Base-by-base conservation (phyloP, 768 basidiomycete species). In the Obba rivulosa region DNA sequence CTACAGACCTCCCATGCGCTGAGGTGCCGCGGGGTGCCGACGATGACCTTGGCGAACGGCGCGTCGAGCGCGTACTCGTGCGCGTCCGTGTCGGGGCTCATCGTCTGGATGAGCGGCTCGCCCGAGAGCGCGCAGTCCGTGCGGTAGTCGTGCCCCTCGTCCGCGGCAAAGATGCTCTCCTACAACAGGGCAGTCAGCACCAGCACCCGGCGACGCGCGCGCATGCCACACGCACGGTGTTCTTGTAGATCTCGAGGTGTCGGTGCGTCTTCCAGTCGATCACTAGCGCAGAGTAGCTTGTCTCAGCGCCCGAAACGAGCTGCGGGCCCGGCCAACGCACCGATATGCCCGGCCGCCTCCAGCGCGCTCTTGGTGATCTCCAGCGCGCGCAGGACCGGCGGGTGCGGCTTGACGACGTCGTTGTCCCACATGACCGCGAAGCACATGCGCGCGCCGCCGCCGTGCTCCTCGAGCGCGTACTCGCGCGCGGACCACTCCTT, bases 391-490 rank as follows among this genome's bases (percentile, higher is more conserved):
- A 57, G 59, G 14, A 88, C 64, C 0, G 89, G 87, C 2, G 87
- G 85, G 53, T 84, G 78, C 1, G 87, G 85, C 42, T 67, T 60
- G 7, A 78, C 61, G 18, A 73, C 47, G 1, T 76, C 80, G 56
- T 89, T 81, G 53, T 88, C 75, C 81, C 81, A 83, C 66, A 87
- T 69, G 45, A 90, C 71, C 16, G 70, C 76, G 53, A 79, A 72
- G 53, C 79, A 76, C 51, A 81, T 63, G 22, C 58, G 45, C 20
- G 63, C 62, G 1, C 73, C 75, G 17, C 63, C 63, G 4, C 77
- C 77, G 46, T 80, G 77, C 21, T 74, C 73, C 17, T 57, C 61
- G 5, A 81, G 63, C 36, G 61, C 56, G 60, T 77, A 81, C 40
- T 72, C 74, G 1, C 60, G 53, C 41, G 69, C 68, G 17, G 59